phyloP scores from a whole-genome alignment of 371 early-diverging fungal species.

The Mucor racemosus region DNA sequence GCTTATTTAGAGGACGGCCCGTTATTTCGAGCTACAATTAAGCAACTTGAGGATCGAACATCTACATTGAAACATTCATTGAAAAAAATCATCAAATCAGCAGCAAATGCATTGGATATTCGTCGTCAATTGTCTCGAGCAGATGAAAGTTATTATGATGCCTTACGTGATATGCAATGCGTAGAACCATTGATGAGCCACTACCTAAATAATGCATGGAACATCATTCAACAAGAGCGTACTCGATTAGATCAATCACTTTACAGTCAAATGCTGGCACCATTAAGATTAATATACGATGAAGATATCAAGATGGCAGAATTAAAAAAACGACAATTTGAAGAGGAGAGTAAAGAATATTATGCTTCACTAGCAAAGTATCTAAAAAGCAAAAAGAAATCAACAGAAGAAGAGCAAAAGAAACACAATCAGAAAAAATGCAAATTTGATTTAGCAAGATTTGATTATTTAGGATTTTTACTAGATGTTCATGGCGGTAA shows the following conservation, averaged over 20 bases:
- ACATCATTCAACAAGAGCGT: conserved; percentile 31
- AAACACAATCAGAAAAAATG: conserved; percentile 37
- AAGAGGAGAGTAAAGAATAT: conserved; percentile 70
- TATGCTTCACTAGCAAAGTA: conserved; percentile 64
- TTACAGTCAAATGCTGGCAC: conserved; percentile 25
- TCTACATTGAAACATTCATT: conserved; percentile 49
- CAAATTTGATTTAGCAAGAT: conserved; percentile 67
- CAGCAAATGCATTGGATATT: conserved; percentile 48
- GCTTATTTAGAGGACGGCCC: conserved; percentile 65
- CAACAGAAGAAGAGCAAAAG: neutral
- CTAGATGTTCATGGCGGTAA: conserved; percentile 68
- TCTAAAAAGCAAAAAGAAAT: conserved; percentile 7
- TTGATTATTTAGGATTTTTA: conserved; percentile 66
- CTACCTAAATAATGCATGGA: conserved; percentile 46
- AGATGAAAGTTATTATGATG: conserved; percentile 47
- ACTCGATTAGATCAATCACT: conserved; percentile 11
- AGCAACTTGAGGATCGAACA: conserved; percentile 60
- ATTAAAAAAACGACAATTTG: conserved; percentile 60
- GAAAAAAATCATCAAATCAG: conserved; percentile 58
- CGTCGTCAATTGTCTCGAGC: conserved; percentile 36
- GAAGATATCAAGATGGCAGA: conserved; percentile 68
- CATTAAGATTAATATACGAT: conserved; percentile 46
- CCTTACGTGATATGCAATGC: conserved; percentile 48
- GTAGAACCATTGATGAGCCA: conserved; percentile 42
- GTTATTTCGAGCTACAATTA: conserved; percentile 61